phyloP scores from a whole-genome alignment of 306 rosid genomes.

The Sechiopsis laciniata region DNA sequence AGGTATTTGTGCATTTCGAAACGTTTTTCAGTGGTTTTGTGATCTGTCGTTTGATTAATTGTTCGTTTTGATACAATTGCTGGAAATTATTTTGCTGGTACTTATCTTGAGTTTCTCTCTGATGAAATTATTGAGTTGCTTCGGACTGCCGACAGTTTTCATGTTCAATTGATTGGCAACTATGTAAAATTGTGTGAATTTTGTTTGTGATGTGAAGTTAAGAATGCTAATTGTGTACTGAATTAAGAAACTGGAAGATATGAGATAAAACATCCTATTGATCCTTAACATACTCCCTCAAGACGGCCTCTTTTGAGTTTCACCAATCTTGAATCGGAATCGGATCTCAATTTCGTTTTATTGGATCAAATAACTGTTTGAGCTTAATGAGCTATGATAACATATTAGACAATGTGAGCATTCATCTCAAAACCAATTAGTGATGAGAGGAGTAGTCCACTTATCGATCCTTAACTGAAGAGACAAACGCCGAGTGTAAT shows the following conservation, averaged over 20 bases:
- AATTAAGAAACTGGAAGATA: constrained; percentile 2
- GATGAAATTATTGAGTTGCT: background rate
- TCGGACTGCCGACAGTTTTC: background rate
- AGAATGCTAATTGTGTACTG: background rate
- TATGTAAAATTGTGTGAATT: background rate
- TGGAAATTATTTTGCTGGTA: background rate
- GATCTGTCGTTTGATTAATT: background rate
- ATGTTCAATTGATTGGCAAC: background rate
- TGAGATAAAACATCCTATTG: too few relatives aligned
- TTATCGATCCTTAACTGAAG: too few relatives aligned
- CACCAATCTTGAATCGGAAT: too few relatives aligned
- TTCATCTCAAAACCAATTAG: too few relatives aligned
- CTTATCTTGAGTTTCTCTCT: background rate
- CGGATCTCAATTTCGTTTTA: too few relatives aligned
- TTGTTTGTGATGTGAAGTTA: background rate
- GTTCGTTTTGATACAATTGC: background rate
- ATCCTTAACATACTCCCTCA: too few relatives aligned
- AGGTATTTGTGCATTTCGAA: constrained; percentile 33
- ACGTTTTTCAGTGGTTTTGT: background rate
- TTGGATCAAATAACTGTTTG: too few relatives aligned
- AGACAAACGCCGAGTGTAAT: too few relatives aligned
- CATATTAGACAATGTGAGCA: too few relatives aligned
- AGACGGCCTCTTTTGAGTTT: too few relatives aligned
- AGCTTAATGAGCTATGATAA: too few relatives aligned
- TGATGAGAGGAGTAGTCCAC: too few relatives aligned